Evolutionary conservation across 495 filamentous ascomycete genomes (phyloP), one percentile per base, ranked within the genome.

Genomic region (Trichoderma erinaceum): DNA sequence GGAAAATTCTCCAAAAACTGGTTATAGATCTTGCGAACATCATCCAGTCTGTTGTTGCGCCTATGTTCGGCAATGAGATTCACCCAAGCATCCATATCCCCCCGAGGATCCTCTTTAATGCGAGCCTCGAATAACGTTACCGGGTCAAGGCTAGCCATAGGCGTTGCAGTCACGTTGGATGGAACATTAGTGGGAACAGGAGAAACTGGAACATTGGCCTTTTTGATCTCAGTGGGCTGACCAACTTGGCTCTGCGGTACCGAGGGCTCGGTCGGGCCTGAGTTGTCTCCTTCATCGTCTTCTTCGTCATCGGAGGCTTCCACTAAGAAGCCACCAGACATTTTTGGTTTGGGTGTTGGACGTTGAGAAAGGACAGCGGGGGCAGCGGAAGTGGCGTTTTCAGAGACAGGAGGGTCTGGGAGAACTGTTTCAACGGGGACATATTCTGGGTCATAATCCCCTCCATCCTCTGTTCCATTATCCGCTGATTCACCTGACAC

Each of bases 1-100:
- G 96, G 96, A 73, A 97, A 99, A 43, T 93, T 78, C 70, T 86
- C 84, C 73, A 99, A 82, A 73, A 97, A 97, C 48, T 90, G 85
- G 66, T 97, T 90, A 73, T 93, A 98, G 23, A 88, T 86, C 66
- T 83, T 84, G 66, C 95, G 89, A 23, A 89, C 87, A 71, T 92
- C 91, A 67, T 94, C 90, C 66, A 92, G 77, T 76, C 93, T 92
- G 75, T 88, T 87, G 71, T 90, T 90, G 73, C 86, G 84, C 70
- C 88, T 88, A 75, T 97, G 89, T 77, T 98, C 93, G 69, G 83
- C 83, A 75, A 99, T 93, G 73, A 99, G 82, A 68, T 84, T 83
- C 71, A 93, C 77, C 95, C 95, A 99, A 18, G 94, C 92, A 64
- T 93, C 87, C 70, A 94, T 82, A 73, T 97, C 95, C 69, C 93